Percentiles rank a stretch among this genome's conserved stretches.
Conservation (phyloP, 2,329 filamentous ascomycete species). For the Aureobasidium uvarum region DNA sequence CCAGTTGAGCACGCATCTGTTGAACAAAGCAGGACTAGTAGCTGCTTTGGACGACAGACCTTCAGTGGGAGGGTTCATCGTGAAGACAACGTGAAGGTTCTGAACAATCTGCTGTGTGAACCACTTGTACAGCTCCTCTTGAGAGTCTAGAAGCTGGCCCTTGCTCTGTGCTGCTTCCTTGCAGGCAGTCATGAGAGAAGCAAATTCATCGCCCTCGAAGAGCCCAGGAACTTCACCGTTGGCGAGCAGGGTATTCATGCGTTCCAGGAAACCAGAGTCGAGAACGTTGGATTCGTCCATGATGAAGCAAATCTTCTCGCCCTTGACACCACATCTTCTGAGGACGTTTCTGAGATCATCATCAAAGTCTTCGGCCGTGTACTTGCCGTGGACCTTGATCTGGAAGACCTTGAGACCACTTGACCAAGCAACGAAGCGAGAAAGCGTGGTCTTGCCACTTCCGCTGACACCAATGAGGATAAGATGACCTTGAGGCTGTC, state of each 20-base stretch:
- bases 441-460: constrained; percentile 96
- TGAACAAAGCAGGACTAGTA: constrained; percentile 97
- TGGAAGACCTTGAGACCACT: constrained; percentile 98
- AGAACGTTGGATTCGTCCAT: constrained; percentile 99
- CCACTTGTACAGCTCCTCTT: constrained; percentile 99
- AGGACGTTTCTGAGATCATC: constrained; percentile 94
- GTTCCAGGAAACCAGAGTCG: constrained; percentile 96
- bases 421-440: constrained; percentile 99
- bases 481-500: constrained; percentile 95
- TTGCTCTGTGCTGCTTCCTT: constrained; percentile 97
- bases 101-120: constrained; percentile 99
- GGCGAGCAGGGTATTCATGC: constrained; percentile 98
- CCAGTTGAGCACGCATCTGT: constrained; percentile 99
- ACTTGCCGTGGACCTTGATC: constrained; percentile 99
- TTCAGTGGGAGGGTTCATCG: constrained; percentile 98
- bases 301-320: constrained; percentile 99
- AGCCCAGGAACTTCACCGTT: constrained; percentile 99
- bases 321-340: constrained; percentile 91
- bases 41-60: constrained; percentile 94
- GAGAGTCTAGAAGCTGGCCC: constrained; percentile 90
- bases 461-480: constrained; percentile 98
- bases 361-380: constrained; percentile 97
- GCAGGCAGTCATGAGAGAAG: constrained; percentile 98
- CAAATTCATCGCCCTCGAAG: constrained; percentile 98
- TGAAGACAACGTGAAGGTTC: constrained; percentile 98